These are phyloP conservation scores for Mimosa pudica DNA, from an alignment of 306 rosid genomes.

Conservation along the genomic window DNA sequence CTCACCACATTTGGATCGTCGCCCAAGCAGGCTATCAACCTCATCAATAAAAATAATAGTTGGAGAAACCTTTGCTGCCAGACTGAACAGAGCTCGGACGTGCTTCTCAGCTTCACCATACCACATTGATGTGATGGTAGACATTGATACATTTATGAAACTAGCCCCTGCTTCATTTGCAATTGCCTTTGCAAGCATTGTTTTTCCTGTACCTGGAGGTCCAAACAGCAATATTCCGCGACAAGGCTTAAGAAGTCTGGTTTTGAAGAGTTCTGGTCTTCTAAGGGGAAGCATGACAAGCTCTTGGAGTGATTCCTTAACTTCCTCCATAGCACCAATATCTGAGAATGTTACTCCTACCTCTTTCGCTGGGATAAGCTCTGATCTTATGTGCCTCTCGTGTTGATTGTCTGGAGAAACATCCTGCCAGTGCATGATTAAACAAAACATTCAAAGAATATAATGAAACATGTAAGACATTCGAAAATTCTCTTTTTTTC, in stretches of 20 bases:
- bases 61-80: constrained; percentile 3
- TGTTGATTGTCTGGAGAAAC: background rate
- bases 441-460: background rate
- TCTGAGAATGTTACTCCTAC: background rate
- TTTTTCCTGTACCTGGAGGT: constrained; percentile 2
- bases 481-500: background rate
- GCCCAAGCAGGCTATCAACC: background rate
- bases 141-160: background rate
- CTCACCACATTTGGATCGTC: background rate
- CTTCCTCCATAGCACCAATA: background rate
- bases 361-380: background rate
- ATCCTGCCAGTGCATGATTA: background rate
- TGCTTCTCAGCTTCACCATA: background rate
- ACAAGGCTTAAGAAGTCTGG: background rate
- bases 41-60: background rate
- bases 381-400: background rate
- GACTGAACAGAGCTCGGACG: background rate
- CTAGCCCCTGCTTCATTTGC: background rate
- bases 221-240: background rate
- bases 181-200: constrained; percentile 2
- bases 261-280: constrained; percentile 4
- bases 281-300: constrained; percentile 1
- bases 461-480: background rate
- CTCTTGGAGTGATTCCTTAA: constrained; percentile 1
- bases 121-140: background rate